Percentiles rank a stretch among this genome's conserved stretches.
These are phyloP conservation scores for Citrus australasica DNA, from an alignment of 345 rosid species.

Conservation along the genomic window DNA sequence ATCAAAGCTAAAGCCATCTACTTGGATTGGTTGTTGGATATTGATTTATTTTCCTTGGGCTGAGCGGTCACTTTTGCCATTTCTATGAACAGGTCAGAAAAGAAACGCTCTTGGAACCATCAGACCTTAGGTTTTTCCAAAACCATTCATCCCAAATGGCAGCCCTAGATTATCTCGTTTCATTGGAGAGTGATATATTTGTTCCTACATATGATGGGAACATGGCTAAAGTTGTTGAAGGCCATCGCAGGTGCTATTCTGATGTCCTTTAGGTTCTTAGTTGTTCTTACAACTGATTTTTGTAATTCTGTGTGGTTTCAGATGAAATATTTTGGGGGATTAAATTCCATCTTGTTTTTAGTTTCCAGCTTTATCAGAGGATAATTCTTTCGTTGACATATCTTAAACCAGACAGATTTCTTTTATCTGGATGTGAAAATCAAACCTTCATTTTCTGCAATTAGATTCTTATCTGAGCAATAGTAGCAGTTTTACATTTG, in stretches of 20 bases:
- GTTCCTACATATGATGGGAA: conserved; percentile 96
- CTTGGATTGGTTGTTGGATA: background rate
- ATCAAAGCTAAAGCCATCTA: conserved; percentile 13
- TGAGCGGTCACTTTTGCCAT: background rate
- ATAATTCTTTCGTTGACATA: conserved; percentile 9
- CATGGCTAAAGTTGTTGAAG: conserved; percentile 99
- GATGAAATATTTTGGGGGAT: conserved; percentile 16
- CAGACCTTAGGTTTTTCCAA: conserved; percentile 69
- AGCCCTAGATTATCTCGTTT: conserved; percentile 90
- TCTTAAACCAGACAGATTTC: background rate
- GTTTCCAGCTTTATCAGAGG: background rate
- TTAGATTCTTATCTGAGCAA: background rate
- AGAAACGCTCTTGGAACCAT: conserved; percentile 67
- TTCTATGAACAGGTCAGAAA: conserved; percentile 64
- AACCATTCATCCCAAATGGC: conserved; percentile 93
- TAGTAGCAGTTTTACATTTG: background rate
- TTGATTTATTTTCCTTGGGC: background rate
- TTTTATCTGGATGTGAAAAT: conserved; percentile 12
- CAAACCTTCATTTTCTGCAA: background rate
- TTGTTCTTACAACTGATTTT: background rate
- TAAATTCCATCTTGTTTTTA: conserved; percentile 5
- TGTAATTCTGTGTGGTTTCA: conserved; percentile 8
- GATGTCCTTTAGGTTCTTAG: background rate
- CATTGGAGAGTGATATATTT: conserved; percentile 91
- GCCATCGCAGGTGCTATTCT: conserved; percentile 79